phyloP scores from a whole-genome alignment of 208 protist genomes.

The Plasmodiophora brassicae region DNA sequence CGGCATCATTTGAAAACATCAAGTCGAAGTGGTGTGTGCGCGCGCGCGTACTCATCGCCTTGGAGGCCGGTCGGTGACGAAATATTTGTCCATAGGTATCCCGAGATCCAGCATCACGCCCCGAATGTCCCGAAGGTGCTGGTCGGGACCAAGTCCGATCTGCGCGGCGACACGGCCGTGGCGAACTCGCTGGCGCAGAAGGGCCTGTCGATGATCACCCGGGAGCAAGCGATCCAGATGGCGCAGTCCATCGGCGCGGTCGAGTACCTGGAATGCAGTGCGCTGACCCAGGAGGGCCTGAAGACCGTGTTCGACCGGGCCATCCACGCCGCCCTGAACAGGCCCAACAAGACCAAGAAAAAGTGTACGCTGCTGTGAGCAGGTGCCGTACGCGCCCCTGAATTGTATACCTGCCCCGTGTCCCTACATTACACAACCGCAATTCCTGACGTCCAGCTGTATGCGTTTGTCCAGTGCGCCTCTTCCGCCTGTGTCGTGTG shows the following conservation, averaged over 20 bases:
- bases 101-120: conserved; percentile 69
- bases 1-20: conserved; percentile 70
- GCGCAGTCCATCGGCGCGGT: conserved; percentile 67
- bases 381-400: neutral
- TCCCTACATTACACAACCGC: too few relatives aligned
- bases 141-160: conserved; percentile 80
- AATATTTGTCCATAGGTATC: conserved; percentile 22
- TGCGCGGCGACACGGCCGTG: conserved; percentile 64
- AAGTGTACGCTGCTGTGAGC: conserved; percentile 27
- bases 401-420: too few relatives aligned
- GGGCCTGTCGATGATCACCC: conserved; percentile 48
- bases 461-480: too few relatives aligned
- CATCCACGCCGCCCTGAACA: conserved; percentile 41
- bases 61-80: neutral
- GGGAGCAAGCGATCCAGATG: conserved; percentile 58
- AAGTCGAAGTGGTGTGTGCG: conserved; percentile 47
- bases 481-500: too few relatives aligned
- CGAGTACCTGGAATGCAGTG: conserved; percentile 81
- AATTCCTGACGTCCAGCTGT: too few relatives aligned
- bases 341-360: conserved; percentile 35
- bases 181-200: conserved; percentile 57
- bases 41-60: neutral
- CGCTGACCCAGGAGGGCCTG: conserved; percentile 70
- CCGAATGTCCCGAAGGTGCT: conserved; percentile 70
- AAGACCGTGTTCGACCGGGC: conserved; percentile 51